Conservation (phyloP, 2,329 filamentous ascomycete genomes). For the Colletotrichum graminicola region DNA sequence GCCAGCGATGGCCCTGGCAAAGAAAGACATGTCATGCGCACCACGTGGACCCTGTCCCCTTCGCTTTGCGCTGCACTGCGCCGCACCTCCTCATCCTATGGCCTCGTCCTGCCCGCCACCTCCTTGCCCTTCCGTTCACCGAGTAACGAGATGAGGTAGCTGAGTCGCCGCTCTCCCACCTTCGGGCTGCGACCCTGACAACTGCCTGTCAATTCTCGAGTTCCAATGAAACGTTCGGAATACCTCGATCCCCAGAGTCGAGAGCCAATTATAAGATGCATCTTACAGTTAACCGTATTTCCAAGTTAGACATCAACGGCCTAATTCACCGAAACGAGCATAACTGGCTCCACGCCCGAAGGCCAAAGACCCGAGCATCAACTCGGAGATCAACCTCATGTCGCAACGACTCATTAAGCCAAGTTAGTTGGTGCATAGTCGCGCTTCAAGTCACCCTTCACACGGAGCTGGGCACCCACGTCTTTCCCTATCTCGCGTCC, state of each 20-base stretch:
- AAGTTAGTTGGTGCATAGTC: neutral
- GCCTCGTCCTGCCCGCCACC: constrained; percentile 33
- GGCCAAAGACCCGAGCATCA: neutral
- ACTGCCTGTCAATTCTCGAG: neutral
- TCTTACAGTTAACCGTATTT: constrained; percentile 25
- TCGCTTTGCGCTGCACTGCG: constrained; percentile 21
- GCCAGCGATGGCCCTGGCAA: constrained; percentile 22
- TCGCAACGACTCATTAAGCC: neutral
- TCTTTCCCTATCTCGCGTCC: neutral
- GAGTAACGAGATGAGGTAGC: constrained; percentile 28
- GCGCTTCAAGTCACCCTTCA: neutral
- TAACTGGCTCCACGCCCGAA: neutral
- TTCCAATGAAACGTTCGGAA: constrained; percentile 11
- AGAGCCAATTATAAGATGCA: constrained; percentile 25
- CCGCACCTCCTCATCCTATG: constrained; percentile 21
- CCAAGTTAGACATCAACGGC: constrained; percentile 36
- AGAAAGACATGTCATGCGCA: constrained; percentile 39
- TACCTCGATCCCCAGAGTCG: neutral
- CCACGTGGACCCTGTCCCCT: constrained; percentile 43
- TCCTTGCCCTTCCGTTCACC: constrained; percentile 38
- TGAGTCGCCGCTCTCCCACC: constrained; percentile 31
- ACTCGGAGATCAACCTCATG: neutral
- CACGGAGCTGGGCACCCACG: neutral
- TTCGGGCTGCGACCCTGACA: constrained; percentile 19
- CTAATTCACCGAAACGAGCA: constrained; percentile 14